Conservation (phyloP, 208 protist genomes). For the Leishmania braziliensis region DNA sequence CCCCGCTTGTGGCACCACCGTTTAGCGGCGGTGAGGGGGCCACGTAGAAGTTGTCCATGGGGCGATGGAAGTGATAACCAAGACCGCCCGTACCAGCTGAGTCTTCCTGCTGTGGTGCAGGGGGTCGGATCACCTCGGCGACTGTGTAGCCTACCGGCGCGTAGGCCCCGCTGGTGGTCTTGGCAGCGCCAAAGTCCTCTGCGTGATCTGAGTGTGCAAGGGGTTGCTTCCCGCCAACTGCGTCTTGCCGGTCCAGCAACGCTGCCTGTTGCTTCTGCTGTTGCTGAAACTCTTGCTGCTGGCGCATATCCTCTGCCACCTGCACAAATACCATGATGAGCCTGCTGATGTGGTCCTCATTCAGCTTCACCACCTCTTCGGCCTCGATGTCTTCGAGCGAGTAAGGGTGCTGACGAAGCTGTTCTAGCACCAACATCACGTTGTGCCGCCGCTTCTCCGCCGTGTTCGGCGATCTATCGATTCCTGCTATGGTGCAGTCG, state of each 20-base stretch:
- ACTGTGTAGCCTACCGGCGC: slow-evolving; percentile 45
- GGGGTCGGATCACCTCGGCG: slow-evolving; percentile 38
- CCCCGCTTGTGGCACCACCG: slow-evolving; percentile 2
- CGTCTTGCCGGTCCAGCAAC: not conserved
- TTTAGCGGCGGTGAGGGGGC: slow-evolving; percentile 27
- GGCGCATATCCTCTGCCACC: slow-evolving; percentile 49
- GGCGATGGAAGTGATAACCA: slow-evolving; percentile 4
- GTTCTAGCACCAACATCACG: slow-evolving; percentile 69
- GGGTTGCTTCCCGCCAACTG: not conserved
- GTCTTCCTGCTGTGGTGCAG: slow-evolving; percentile 7
- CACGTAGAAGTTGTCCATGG: slow-evolving; percentile 19
- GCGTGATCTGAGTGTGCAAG: not conserved
- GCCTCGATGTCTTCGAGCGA: slow-evolving; percentile 58
- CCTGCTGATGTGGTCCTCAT: slow-evolving; percentile 84
- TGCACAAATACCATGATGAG: slow-evolving; percentile 80
- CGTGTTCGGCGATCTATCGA: slow-evolving; percentile 75
- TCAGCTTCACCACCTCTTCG: slow-evolving; percentile 75
- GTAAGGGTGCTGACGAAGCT: slow-evolving; percentile 64
- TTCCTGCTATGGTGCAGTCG: slow-evolving; percentile 62
- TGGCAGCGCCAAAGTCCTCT: slow-evolving; percentile 3
- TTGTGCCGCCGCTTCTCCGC: slow-evolving; percentile 81
- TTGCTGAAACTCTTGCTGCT: slow-evolving; percentile 22
- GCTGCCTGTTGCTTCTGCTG: slow-evolving; percentile 8
- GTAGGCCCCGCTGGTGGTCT: slow-evolving; percentile 13
- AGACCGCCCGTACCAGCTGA: not conserved